Evolutionary conservation across 352 stramenopile species (phyloP), one percentile per base, ranked within the genome.

Genomic region (Pythium pyrilobum): DNA sequence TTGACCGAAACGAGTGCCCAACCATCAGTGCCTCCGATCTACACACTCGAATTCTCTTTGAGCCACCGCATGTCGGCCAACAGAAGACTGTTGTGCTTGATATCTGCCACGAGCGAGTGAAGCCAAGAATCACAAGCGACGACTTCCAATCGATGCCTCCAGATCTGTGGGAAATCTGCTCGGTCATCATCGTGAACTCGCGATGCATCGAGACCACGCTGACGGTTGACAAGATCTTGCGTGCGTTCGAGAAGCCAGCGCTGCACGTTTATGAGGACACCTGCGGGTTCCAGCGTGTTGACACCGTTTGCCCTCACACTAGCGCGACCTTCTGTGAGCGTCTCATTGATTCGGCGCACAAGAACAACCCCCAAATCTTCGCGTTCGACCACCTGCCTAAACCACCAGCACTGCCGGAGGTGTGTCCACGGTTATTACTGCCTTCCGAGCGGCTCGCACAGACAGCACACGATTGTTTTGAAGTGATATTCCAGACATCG

Each of bases 301-400:
- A 43, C 5, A 5, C 23, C 13, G 38, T 62, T n/a, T 13, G 58
- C 2, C 53, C 59, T 44, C 41, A 67, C 16, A 25, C 13, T 3
- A 62, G 45, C 13, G 59, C 39, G 25, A 59, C 59, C 3, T 24
- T 44, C 16, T 34, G 31, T 7, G 58, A 66, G 31, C 49, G 58
- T 9, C 20, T 50, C 6, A 44, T 66, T 16, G 0, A 23, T 13
- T 7, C 44, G 8, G 39, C 16, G 8, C 16, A 50, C 16, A 38
- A 49, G 34, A 33, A 23, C 10, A 23, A 24, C 4, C 5, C 45
- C 5, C 11, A 21, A 3, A 33, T 47, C 2, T 56, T 49, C 24
- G 31, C 27, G n/a, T 66, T 66, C 24, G 58, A 66, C 37, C 29
- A 66, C 32, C 33, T 60, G 0, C 51, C 58, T 25, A 40, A 42